Conservation (phyloP, 2,329 filamentous ascomycete species). For the Epichloe sylvatica region DNA sequence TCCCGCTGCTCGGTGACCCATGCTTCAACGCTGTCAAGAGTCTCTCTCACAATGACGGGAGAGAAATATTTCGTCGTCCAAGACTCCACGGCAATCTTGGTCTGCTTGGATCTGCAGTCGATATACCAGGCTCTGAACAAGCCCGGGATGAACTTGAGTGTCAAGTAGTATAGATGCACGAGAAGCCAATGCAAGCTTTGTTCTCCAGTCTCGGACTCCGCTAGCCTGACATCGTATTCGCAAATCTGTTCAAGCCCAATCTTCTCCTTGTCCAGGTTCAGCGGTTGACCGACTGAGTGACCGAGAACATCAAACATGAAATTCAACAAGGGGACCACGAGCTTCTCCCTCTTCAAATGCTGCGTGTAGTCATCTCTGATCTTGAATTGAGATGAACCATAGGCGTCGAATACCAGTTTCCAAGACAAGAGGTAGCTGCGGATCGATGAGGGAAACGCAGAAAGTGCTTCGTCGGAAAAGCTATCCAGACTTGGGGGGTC, state of each 20-base stretch:
- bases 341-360: constrained; percentile 60
- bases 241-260: constrained; percentile 45
- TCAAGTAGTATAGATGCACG: constrained; percentile 73
- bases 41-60: constrained; percentile 49
- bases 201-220: constrained; percentile 47
- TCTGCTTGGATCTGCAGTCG: constrained; percentile 66
- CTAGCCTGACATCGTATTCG: constrained; percentile 37
- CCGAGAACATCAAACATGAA: constrained; percentile 79
- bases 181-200: constrained; percentile 71
- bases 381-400: constrained; percentile 62
- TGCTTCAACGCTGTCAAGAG: constrained; percentile 50
- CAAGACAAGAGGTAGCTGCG: constrained; percentile 78
- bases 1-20: constrained; percentile 48
- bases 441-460: constrained; percentile 54
- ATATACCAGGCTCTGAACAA: constrained; percentile 78
- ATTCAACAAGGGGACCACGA: constrained; percentile 54
- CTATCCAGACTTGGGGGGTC: constrained; percentile 62
- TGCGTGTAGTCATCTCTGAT: constrained; percentile 70
- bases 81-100: constrained; percentile 59
- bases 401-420: constrained; percentile 81
- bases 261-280: constrained; percentile 57
- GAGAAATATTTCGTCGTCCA: constrained; percentile 85
- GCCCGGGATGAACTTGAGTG: constrained; percentile 61
- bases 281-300: constrained; percentile 55
- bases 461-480: constrained; percentile 50